Evolutionary conservation across 305 asterid species (phyloP).

Genomic region (Nicotiana rustica): DNA sequence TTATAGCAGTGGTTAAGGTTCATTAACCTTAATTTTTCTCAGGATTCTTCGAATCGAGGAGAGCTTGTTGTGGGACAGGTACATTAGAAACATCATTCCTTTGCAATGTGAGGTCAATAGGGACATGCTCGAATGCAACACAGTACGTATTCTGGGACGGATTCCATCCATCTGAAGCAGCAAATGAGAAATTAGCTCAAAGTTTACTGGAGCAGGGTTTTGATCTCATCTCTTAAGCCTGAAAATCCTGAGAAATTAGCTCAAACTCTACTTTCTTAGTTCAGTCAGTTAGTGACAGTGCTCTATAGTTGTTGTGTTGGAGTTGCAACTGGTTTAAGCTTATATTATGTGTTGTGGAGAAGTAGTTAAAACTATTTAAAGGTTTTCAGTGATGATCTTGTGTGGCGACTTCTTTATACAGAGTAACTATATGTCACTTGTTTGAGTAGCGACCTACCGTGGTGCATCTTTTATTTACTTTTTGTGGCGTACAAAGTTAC

Average conservation of each 20-base stretch:
- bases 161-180: constrained; percentile 52
- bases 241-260: background rate
- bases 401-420: too few species aligned
- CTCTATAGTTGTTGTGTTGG: background rate
- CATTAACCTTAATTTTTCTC: background rate
- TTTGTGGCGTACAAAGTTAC: too few species aligned
- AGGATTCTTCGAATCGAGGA: constrained; percentile 82
- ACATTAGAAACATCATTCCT: constrained; percentile 68
- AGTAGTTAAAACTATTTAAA: constrained; percentile 10
- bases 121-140: constrained; percentile 84
- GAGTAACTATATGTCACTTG: too few species aligned
- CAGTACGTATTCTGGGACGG: constrained; percentile 53
- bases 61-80: constrained; percentile 91
- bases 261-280: background rate
- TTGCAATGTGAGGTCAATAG: constrained; percentile 70
- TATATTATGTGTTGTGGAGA: background rate
- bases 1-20: too few species aligned
- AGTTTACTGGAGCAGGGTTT: constrained; percentile 50
- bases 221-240: constrained; percentile 46
- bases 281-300: background rate
- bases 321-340: constrained; percentile 5
- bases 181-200: constrained; percentile 50
- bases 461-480: too few species aligned
- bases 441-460: too few species aligned
- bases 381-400: background rate